Conservation (phyloP, 768 basidiomycete species). For the Termitomyces sp. region DNA sequence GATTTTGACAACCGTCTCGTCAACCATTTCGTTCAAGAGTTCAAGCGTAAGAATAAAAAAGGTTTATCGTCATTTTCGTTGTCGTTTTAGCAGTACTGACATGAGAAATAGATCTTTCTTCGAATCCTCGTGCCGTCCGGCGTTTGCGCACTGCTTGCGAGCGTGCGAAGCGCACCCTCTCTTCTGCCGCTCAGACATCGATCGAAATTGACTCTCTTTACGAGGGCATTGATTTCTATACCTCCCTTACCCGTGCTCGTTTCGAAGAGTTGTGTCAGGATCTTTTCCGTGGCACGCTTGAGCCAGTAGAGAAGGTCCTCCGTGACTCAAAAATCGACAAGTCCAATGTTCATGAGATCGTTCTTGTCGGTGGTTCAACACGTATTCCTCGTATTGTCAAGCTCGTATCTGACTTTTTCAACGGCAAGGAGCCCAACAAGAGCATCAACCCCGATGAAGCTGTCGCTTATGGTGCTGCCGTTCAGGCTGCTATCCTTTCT, state of each 20-base stretch:
- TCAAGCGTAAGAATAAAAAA: slow-evolving; percentile 98
- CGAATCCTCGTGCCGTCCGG: slow-evolving; percentile 92
- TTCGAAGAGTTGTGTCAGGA: slow-evolving; percentile 96
- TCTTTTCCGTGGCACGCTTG: slow-evolving; percentile 89
- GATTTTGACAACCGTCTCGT: slow-evolving; percentile 98
- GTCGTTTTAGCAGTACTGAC: not conserved
- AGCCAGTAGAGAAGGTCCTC: slow-evolving; percentile 97
- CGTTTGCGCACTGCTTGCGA: slow-evolving; percentile 97
- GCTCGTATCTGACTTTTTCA: slow-evolving; percentile 98
- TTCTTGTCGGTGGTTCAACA: slow-evolving; percentile 96
- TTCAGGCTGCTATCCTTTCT: slow-evolving; percentile 96
- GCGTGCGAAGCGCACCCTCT: slow-evolving; percentile 97
- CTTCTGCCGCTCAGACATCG: slow-evolving; percentile 92
- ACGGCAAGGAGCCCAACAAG: slow-evolving; percentile 98
- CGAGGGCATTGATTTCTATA: slow-evolving; percentile 98
- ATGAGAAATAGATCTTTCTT: slow-evolving; percentile 61
- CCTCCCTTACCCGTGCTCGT: slow-evolving; percentile 94
- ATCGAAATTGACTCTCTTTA: slow-evolving; percentile 98
- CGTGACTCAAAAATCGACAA: slow-evolving; percentile 99
- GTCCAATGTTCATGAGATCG: slow-evolving; percentile 91
- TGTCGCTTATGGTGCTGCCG: slow-evolving; percentile 97
- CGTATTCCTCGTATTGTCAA: slow-evolving; percentile 98
- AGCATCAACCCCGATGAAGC: slow-evolving; percentile 99
- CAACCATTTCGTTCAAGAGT: slow-evolving; percentile 94
- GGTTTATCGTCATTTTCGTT: slow-evolving; percentile 32